Conservation (phyloP, 768 basidiomycete genomes). For the Sarcomyxa edulis region DNA sequence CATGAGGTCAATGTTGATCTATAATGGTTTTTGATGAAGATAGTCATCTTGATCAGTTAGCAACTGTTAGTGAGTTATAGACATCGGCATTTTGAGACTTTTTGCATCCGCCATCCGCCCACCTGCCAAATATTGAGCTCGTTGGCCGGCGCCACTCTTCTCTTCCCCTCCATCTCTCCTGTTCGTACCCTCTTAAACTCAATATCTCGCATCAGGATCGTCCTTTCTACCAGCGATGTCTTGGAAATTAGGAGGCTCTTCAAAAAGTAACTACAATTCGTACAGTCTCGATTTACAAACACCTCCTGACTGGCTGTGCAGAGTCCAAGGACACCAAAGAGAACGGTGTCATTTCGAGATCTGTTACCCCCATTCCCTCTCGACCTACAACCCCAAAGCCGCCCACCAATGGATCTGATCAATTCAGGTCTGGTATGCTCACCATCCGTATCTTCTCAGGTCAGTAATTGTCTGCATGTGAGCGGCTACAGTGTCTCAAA, state of each 20-base stretch:
- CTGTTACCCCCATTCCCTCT: conserved; percentile 77
- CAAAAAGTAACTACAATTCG: conserved; percentile 21
- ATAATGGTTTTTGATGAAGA: too few species aligned
- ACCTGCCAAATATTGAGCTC: too few species aligned
- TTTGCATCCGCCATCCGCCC: too few species aligned
- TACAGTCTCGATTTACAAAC: conserved; percentile 3
- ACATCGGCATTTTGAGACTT: too few species aligned
- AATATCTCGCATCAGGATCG: not conserved
- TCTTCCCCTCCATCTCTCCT: too few species aligned
- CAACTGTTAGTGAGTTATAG: too few species aligned
- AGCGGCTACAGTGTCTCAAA: conserved; percentile 8
- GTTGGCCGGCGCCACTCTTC: too few species aligned
- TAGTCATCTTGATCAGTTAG: too few species aligned
- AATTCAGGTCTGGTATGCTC: conserved; percentile 85
- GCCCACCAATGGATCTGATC: conserved; percentile 40
- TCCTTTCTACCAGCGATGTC: conserved; percentile 35
- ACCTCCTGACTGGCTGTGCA: conserved; percentile 19
- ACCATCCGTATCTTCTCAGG: conserved; percentile 95
- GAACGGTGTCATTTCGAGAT: conserved; percentile 68
- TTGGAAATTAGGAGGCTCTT: conserved; percentile 47
- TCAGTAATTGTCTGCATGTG: conserved; percentile 28
- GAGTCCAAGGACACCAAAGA: conserved; percentile 69
- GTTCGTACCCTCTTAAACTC: too few species aligned
- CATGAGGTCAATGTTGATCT: too few species aligned
- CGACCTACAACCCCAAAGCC: conserved; percentile 75